A percentile compares a stretch with the other conserved stretches of the same genome.
Evolutionary conservation across 1,284 basidiomycete genomes (phyloP).

Genomic region (Thelephora terrestris): DNA sequence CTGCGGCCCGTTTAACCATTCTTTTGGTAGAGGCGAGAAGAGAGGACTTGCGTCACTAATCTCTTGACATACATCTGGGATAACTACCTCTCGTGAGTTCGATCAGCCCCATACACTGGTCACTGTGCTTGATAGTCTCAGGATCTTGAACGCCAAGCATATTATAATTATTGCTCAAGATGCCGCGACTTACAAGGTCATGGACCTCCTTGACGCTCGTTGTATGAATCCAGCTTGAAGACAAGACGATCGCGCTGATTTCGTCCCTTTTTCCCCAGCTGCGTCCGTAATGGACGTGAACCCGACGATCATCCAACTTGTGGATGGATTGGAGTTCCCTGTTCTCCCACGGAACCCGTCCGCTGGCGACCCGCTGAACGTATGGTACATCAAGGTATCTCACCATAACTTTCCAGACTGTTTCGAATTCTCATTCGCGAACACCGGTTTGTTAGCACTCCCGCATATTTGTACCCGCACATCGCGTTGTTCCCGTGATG

Average conservation of each 20-base stretch:
- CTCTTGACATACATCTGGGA: conserved; percentile 82
- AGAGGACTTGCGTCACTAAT: conserved; percentile 35
- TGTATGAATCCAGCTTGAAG: conserved; percentile 29
- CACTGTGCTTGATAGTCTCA: conserved; percentile 17
- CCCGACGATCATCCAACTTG: conserved; percentile 66
- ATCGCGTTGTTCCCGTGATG: too few species aligned
- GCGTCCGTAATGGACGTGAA: conserved; percentile 50
- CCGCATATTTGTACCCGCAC: too few species aligned
- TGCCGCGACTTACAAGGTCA: conserved; percentile 59
- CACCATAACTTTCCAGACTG: too few species aligned
- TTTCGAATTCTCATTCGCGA: too few species aligned
- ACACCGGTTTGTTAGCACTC: too few species aligned
- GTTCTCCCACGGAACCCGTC: conserved; percentile 38
- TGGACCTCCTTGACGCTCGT: conserved; percentile 58
- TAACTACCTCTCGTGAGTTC: conserved; percentile 67
- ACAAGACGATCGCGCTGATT: conserved; percentile 1
- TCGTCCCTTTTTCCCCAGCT: conserved; percentile 19
- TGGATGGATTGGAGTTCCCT: conserved; percentile 56
- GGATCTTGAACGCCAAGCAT: conserved; percentile 53
- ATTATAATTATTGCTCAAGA: conserved; percentile 80
- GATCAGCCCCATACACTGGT: conserved; percentile 2
- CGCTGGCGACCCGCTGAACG: conserved; percentile 27
- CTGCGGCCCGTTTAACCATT: not conserved
- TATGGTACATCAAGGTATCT: conserved; percentile 56
- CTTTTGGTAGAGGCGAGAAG: conserved; percentile 7